Evolutionary conservation across 257 asterid genomes (phyloP).

Genomic region (Ligustrum vulgare): DNA sequence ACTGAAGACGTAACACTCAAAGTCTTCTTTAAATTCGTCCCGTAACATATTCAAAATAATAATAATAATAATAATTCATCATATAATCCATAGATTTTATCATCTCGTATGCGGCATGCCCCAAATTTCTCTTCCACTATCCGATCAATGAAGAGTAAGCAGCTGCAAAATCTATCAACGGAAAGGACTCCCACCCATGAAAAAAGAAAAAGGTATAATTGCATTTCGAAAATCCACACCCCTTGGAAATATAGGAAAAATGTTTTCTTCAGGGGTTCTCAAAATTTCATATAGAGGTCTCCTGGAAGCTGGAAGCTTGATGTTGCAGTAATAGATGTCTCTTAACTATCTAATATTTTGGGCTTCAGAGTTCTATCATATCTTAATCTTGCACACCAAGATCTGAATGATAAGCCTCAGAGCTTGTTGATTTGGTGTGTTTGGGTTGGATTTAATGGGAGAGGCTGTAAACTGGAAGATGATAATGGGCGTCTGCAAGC

Average conservation of each 20-base stretch:
- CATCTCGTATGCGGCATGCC: neutral
- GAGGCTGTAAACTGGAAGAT: neutral
- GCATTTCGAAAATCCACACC: neutral
- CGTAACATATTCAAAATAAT: neutral
- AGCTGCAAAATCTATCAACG: neutral
- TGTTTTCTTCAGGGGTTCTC: neutral
- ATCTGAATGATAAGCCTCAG: neutral
- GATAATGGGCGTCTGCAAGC: neutral
- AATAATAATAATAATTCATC: neutral
- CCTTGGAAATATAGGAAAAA: neutral
- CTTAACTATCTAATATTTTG: neutral
- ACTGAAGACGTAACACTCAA: neutral
- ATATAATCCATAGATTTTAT: neutral
- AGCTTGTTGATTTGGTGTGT: neutral
- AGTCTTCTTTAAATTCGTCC: neutral
- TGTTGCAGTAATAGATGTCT: neutral
- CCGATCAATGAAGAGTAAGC: neutral
- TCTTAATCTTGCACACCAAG: neutral
- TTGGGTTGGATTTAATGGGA: neutral
- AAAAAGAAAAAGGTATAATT: neutral
- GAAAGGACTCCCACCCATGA: neutral
- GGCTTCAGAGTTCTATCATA: neutral
- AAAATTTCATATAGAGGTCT: neutral
- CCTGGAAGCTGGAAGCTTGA: slow-evolving; percentile 6
- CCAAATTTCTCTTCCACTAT: neutral